Percentiles rank a stretch among this genome's conserved stretches.
These are phyloP conservation scores for Colletotrichum sp. DNA, from an alignment of 2,329 filamentous ascomycete species.

Conservation along the genomic window DNA sequence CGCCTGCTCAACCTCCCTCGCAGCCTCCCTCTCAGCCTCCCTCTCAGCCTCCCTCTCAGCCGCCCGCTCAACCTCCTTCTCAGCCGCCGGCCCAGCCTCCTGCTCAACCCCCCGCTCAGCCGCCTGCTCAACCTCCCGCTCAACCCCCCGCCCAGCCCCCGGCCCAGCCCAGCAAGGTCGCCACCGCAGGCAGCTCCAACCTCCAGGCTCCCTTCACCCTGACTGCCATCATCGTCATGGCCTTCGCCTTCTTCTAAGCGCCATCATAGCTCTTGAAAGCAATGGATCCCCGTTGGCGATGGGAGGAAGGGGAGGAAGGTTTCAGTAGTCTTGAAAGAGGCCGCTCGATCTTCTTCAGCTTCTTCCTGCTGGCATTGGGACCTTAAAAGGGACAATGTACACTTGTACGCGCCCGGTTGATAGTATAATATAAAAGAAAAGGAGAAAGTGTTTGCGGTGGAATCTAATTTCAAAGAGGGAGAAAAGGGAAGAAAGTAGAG, in stretches of 20 bases:
- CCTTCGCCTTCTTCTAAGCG: conserved; percentile 9
- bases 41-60: background rate
- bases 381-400: background rate
- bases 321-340: background rate
- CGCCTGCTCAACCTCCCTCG: background rate
- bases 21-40: background rate
- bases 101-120: background rate
- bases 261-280: background rate
- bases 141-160: background rate
- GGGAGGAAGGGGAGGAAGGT: background rate
- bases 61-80: background rate
- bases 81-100: background rate
- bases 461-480: background rate
- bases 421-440: background rate
- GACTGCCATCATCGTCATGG: background rate
- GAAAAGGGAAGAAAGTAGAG: background rate
- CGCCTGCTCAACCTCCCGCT: background rate
- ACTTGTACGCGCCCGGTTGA: background rate
- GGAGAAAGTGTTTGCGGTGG: background rate
- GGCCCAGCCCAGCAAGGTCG: background rate
- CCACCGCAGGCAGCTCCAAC: conserved; percentile 3
- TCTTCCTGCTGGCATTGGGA: background rate
- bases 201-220: conserved; percentile 7
- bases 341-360: background rate
- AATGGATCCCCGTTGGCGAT: background rate